Conservation (phyloP, 371 early-diverging fungal genomes). For the Mucor ambiguus region DNA sequence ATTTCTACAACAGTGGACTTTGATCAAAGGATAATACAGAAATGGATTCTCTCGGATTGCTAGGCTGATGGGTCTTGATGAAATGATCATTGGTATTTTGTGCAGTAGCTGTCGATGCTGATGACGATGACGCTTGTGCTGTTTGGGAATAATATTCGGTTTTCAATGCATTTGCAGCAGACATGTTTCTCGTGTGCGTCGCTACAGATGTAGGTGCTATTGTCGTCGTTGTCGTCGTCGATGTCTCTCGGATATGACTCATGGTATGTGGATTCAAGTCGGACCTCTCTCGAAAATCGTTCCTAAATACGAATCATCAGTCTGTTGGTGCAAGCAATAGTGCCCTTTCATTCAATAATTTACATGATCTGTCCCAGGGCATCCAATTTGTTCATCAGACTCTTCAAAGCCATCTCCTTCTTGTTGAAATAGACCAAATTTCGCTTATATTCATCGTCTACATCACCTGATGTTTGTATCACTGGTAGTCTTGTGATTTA, state of each 20-base stretch:
- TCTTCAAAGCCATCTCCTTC: constrained; percentile 17
- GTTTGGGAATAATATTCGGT: not conserved
- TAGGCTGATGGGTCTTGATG: not conserved
- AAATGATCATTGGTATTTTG: not conserved
- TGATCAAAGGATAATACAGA: not conserved
- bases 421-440: constrained; percentile 12
- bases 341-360: not conserved
- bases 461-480: constrained; percentile 2
- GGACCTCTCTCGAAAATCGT: constrained; percentile 16
- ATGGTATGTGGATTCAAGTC: constrained; percentile 20
- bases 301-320: constrained; percentile 4
- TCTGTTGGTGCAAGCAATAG: not conserved
- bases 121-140: not conserved
- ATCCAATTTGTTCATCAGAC: constrained; percentile 18
- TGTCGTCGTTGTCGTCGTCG: not conserved
- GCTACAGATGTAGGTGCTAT: not conserved
- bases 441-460: constrained; percentile 11
- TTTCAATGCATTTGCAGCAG: not conserved
- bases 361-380: constrained; percentile 20
- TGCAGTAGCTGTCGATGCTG: not conserved
- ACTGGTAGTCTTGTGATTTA: not conserved
- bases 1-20: not conserved
- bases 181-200: not conserved
- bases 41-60: not conserved
- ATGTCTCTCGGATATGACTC: not conserved